Evolutionary conservation across 768 basidiomycete genomes (phyloP).

Genomic region (Lentinula aciculospora): DNA sequence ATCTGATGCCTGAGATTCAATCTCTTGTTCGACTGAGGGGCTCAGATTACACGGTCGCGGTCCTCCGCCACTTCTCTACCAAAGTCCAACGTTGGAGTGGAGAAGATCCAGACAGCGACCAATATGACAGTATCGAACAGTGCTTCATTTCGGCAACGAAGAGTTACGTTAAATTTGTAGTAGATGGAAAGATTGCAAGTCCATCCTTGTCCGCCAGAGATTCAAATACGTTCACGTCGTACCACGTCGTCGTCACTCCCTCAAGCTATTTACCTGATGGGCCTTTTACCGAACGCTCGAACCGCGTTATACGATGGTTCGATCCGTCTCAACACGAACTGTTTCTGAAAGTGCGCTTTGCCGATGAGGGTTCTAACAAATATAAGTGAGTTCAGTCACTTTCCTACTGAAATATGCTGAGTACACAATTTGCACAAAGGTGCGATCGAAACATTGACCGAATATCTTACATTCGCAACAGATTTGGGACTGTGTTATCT

Average conservation of each 20-base stretch:
- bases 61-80: constrained; percentile 36
- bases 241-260: constrained; percentile 48
- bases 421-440: constrained; percentile 20
- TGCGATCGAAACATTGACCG: constrained; percentile 1
- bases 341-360: constrained; percentile 59
- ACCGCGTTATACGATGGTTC: constrained; percentile 55
- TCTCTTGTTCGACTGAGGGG: neutral
- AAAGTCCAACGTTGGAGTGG: constrained; percentile 16
- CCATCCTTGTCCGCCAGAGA: constrained; percentile 23
- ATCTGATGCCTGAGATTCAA: constrained; percentile 2
- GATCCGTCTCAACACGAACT: constrained; percentile 35
- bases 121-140: constrained; percentile 7
- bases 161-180: constrained; percentile 21
- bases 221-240: constrained; percentile 32
- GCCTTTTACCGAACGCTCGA: constrained; percentile 54
- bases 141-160: neutral
- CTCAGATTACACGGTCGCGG: constrained; percentile 6
- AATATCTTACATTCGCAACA: constrained; percentile 34
- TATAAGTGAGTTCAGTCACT: neutral
- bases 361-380: constrained; percentile 42
- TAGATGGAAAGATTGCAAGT: constrained; percentile 17
- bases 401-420: constrained; percentile 27
- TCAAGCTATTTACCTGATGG: constrained; percentile 48
- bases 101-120: constrained; percentile 7
- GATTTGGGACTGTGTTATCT: constrained; percentile 40